Conservation (phyloP, 2,329 filamentous ascomycete genomes). For the Amesomyces nigricolor region DNA sequence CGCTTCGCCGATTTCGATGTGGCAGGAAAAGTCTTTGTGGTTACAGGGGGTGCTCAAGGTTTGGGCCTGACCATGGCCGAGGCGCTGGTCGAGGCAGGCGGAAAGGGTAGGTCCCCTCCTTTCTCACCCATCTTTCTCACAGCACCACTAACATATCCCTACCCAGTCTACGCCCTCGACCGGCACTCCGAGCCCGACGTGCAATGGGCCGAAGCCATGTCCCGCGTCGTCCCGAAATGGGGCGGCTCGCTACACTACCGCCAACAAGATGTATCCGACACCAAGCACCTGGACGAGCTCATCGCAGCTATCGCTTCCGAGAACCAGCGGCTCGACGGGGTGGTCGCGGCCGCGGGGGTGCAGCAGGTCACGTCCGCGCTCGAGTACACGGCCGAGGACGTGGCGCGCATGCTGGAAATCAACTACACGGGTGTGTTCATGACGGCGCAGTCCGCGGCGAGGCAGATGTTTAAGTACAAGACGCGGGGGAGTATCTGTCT, state of each 20-base stretch:
- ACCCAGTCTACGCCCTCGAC: constrained; percentile 64
- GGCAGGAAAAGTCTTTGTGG: constrained; percentile 53
- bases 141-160: no score
- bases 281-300: constrained; percentile 59
- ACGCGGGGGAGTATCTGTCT: constrained; percentile 57
- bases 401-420: constrained; percentile 73
- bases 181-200: constrained; percentile 49
- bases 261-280: constrained; percentile 73
- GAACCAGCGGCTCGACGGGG: constrained; percentile 69
- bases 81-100: constrained; percentile 73
- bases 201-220: constrained; percentile 53
- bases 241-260: constrained; percentile 66
- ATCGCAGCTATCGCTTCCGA: constrained; percentile 62
- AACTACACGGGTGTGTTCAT: constrained; percentile 80
- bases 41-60: constrained; percentile 71
- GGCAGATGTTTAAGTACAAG: constrained; percentile 60
- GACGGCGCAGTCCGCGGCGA: constrained; percentile 80
- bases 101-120: constrained; percentile 37
- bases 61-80: constrained; percentile 73
- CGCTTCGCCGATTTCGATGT: constrained; percentile 14
- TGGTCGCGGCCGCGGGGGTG: constrained; percentile 65
- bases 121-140: no score
- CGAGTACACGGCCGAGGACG: constrained; percentile 70
- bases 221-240: constrained; percentile 57
- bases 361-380: constrained; percentile 79